Base-by-base conservation (phyloP, 192 early-diverging fungal genomes). In the Backusella tarrabulga region DNA sequence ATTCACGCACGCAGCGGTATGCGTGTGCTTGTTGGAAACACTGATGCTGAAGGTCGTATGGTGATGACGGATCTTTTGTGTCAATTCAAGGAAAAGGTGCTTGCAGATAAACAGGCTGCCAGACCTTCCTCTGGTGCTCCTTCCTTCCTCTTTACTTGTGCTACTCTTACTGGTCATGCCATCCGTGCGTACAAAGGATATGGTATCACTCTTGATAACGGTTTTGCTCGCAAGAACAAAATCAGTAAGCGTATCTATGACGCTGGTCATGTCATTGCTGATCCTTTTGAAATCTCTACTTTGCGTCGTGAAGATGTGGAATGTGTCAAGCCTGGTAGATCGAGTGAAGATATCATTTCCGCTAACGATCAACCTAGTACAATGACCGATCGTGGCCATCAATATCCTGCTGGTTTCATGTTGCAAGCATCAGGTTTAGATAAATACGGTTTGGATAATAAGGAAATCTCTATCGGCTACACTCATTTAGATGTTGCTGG, bases 11-110 rank as follows among this genome's bases (percentile, higher is more conserved):
- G 95, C 15, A 89, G 89, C 36, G 95, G 95, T 9, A 88, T 87
- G 34, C 88, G 95, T 34, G 93, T 95, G 6, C 79, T 94, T 68
- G 90, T 95, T 75, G 91, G 90, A 72, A 94, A 96, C 84, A 97
- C 95, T 1, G 95, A 97, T 80, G 95, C 95, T 44, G 95, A 97
- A 83, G 95, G 95, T 38, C 91, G 95, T 21, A 91, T 96, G 87
- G 93, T 95, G 71, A 94, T 96, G 92, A 91, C 92, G 1, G 93
- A 95, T 80, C 86, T 91, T 14, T 83, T 94, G 8, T 86, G 86
- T 74, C 88, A 93, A 76, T 93, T 91, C 86, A 91, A 91, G 75
- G 93, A 95, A 84, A 80, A 81, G 68, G 88, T 88, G n/a, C 32
- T 93, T 67, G 90, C 89, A 4, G 87, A 90, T n/a, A 83, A 87